Conservation (phyloP, 2,329 filamentous ascomycete species). For the Fusarium globosum region DNA sequence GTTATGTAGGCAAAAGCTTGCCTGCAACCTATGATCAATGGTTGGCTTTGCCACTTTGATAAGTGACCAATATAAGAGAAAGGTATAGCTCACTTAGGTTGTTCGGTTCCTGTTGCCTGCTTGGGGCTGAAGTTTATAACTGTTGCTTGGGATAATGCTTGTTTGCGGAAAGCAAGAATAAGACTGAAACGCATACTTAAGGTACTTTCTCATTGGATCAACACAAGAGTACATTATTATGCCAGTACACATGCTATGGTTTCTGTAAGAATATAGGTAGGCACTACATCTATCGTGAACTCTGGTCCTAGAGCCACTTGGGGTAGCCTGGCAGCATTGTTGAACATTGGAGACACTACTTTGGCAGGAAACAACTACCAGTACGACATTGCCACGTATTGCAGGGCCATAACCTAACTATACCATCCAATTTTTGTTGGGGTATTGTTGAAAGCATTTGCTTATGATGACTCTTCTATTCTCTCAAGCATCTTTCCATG, state of each 20-base stretch:
- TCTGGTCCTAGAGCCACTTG: neutral
- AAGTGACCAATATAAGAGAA: neutral
- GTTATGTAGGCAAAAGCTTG: neutral
- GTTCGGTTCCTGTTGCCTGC: conserved; percentile 10
- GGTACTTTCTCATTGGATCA: neutral
- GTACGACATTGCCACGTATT: neutral
- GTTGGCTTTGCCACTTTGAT: neutral
- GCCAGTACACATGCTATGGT: neutral
- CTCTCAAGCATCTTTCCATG: conserved; percentile 60
- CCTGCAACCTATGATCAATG: neutral
- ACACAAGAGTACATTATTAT: neutral
- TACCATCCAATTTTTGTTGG: neutral
- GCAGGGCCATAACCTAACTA: neutral
- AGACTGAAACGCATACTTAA: neutral
- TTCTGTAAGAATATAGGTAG: neutral
- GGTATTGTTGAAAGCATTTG: neutral
- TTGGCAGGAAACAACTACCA: neutral
- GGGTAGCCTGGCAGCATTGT: neutral
- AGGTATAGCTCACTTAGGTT: neutral
- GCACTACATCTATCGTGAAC: neutral
- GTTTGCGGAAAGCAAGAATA: neutral
- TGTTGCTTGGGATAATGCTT: conserved; percentile 7
- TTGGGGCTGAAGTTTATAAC: conserved; percentile 2
- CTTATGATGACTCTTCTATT: conserved; percentile 45
- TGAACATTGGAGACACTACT: neutral